Percentiles rank a stretch among this genome's conserved stretches.
Conservation (phyloP, 73 alveolate genomes). For the Paramecium primaurelia region DNA sequence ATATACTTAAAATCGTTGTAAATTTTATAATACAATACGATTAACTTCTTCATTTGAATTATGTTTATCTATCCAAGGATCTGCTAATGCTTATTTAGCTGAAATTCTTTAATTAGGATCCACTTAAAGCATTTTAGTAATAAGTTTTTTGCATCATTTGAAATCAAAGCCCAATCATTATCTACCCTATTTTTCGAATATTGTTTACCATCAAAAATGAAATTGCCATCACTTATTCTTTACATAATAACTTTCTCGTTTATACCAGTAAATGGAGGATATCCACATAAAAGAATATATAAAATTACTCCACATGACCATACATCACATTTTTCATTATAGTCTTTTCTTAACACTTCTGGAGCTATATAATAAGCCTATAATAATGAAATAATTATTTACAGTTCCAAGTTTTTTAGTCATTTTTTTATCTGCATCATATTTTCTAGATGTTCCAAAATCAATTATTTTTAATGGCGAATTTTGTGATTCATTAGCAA, state of each 20-base stretch:
- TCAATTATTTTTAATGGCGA: slow-evolving; percentile 68
- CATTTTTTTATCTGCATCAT: slow-evolving; percentile 49
- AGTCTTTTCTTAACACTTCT: background rate
- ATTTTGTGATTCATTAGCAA: slow-evolving; percentile 55
- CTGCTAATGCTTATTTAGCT: slow-evolving; percentile 73
- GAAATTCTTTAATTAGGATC: slow-evolving; percentile 63
- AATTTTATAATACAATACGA: slow-evolving; percentile 14
- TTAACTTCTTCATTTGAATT: background rate
- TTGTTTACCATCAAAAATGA: background rate
- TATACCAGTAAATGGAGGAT: slow-evolving; percentile 44
- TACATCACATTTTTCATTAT: slow-evolving; percentile 38
- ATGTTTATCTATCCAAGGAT: slow-evolving; percentile 66
- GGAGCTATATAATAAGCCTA: slow-evolving; percentile 45
- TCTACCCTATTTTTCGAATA: background rate
- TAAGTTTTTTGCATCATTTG: slow-evolving; percentile 68
- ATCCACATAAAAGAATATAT: background rate
- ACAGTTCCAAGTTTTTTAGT: slow-evolving; percentile 52
- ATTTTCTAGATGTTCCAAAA: slow-evolving; percentile 67
- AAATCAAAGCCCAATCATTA: slow-evolving; percentile 46
- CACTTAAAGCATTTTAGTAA: slow-evolving; percentile 64
- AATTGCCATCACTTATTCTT: background rate
- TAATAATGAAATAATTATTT: background rate
- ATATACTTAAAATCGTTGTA: slow-evolving; percentile 14
- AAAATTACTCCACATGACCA: slow-evolving; percentile 8
- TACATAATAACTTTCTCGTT: background rate